A percentile compares a stretch with the other conserved stretches of the same genome.
phyloP scores from a whole-genome alignment of 495 filamentous ascomycete species.

The Podospora australis region DNA sequence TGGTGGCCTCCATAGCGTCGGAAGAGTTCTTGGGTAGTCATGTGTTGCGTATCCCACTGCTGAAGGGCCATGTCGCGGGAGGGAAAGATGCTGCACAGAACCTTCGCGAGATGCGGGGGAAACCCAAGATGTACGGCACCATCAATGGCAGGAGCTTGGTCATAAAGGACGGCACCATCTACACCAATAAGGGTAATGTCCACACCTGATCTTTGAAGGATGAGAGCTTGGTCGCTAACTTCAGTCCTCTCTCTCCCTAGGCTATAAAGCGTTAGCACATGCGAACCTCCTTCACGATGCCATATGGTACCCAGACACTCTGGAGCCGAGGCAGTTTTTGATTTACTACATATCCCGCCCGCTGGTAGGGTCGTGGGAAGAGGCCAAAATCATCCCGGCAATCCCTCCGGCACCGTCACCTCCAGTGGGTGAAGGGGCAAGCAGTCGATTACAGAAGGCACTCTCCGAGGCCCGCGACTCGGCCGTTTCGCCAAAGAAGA shows the following conservation, averaged over 20 bases:
- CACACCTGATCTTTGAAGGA: no score
- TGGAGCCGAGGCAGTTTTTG: slow-evolving; percentile 85
- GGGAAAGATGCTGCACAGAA: slow-evolving; percentile 62
- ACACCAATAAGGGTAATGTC: slow-evolving; percentile 97
- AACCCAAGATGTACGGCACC: slow-evolving; percentile 88
- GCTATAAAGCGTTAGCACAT: slow-evolving; percentile 87
- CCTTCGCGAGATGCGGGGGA: slow-evolving; percentile 83
- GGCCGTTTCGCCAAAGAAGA: slow-evolving; percentile 55
- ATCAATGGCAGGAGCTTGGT: slow-evolving; percentile 90
- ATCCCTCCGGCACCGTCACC: slow-evolving; percentile 38
- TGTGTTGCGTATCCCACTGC: slow-evolving; percentile 76
- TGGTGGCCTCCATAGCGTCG: slow-evolving; percentile 72
- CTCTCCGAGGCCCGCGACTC: slow-evolving; percentile 28
- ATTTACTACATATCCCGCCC: slow-evolving; percentile 95
- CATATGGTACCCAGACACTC: slow-evolving; percentile 78
- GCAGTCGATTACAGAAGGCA: slow-evolving; percentile 26
- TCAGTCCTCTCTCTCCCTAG: no score
- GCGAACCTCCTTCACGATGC: slow-evolving; percentile 80
- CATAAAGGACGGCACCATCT: slow-evolving; percentile 87
- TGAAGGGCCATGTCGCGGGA: slow-evolving; percentile 46
- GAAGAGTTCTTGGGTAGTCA: slow-evolving; percentile 97
- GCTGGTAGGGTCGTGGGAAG: slow-evolving; percentile 77
- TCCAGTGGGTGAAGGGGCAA: slow-evolving; percentile 20
- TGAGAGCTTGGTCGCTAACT: no score
- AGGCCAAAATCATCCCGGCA: slow-evolving; percentile 59